These are phyloP conservation scores for Schizochytrium sp. DNA, from an alignment of 108 stramenopile genomes.

Conservation along the genomic window DNA sequence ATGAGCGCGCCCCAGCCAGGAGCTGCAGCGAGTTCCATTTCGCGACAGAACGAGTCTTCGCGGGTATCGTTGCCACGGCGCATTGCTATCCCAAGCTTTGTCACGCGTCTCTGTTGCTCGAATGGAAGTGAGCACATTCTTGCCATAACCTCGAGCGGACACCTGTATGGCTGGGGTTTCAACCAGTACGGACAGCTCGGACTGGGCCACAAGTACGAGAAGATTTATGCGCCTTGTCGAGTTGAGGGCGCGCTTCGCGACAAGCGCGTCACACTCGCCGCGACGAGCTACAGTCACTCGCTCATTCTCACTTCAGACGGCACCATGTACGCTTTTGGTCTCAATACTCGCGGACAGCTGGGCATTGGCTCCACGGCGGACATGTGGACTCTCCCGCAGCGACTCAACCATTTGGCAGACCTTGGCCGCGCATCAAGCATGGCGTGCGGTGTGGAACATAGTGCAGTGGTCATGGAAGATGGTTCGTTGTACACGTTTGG, in stretches of 20 bases:
- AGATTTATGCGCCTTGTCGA: background rate
- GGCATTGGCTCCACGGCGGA: conserved; percentile 2
- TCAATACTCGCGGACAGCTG: background rate
- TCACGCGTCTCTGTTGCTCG: background rate
- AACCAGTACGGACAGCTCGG: conserved; percentile 8
- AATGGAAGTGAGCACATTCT: conserved; percentile 12
- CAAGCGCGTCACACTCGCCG: background rate
- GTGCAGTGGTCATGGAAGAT: background rate
- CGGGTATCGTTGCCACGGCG: background rate
- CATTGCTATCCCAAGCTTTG: background rate
- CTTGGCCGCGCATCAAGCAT: background rate
- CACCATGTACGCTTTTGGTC: background rate
- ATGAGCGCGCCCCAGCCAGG: background rate
- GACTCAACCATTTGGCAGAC: background rate
- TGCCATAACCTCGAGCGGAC: background rate
- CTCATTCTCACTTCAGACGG: background rate
- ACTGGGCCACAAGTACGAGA: conserved; percentile 1
- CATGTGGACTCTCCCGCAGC: background rate
- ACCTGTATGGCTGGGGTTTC: conserved; percentile 10
- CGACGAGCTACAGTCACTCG: conserved; percentile 15
- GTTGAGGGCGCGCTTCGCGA: conserved; percentile 13
- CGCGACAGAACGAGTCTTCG: background rate
- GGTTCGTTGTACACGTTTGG: conserved; percentile 2
- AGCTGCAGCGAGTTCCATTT: background rate
- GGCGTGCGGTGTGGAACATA: background rate